phyloP scores from a whole-genome alignment of 345 rosid genomes.

The Erysimum cheiranthoides region DNA sequence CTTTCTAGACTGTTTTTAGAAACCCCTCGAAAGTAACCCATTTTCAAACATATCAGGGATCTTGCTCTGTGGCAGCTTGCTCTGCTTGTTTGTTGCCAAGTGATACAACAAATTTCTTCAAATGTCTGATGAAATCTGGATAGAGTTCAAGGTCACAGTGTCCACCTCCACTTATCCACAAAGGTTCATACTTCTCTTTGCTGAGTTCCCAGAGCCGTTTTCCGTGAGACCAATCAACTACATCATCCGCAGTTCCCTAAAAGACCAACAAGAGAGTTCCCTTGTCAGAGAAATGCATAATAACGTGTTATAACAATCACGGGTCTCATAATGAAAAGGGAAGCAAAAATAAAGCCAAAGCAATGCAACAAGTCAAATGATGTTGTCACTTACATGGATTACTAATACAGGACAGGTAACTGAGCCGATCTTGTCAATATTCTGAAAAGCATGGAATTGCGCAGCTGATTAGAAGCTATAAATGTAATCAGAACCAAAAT shows the following conservation, averaged over 20 bases:
- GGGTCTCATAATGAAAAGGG: not conserved
- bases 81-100: slow-evolving; percentile 51
- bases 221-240: slow-evolving; percentile 90
- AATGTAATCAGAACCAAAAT: slow-evolving; percentile 27
- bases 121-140: slow-evolving; percentile 80
- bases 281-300: not conserved
- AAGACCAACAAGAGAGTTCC: slow-evolving; percentile 24
- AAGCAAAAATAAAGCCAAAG: not conserved
- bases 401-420: slow-evolving; percentile 78
- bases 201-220: slow-evolving; percentile 85
- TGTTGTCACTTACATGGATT: slow-evolving; percentile 71
- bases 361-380: not conserved
- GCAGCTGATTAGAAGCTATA: not conserved
- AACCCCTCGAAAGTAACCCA: slow-evolving; percentile 60
- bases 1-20: slow-evolving; percentile 80
- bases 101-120: slow-evolving; percentile 71
- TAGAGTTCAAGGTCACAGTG: slow-evolving; percentile 93
- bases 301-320: not conserved
- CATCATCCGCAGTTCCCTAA: slow-evolving; percentile 91
- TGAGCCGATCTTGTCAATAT: slow-evolving; percentile 81
- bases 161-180: slow-evolving; percentile 89
- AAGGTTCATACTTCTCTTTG: slow-evolving; percentile 81
- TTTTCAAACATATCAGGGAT: slow-evolving; percentile 61
- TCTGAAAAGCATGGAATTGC: slow-evolving; percentile 49
- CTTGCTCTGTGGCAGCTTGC: slow-evolving; percentile 36